Evolutionary conservation across 257 asterid genomes (phyloP), one percentile per base, ranked within the genome.

Genomic region (Petunia secreta): DNA sequence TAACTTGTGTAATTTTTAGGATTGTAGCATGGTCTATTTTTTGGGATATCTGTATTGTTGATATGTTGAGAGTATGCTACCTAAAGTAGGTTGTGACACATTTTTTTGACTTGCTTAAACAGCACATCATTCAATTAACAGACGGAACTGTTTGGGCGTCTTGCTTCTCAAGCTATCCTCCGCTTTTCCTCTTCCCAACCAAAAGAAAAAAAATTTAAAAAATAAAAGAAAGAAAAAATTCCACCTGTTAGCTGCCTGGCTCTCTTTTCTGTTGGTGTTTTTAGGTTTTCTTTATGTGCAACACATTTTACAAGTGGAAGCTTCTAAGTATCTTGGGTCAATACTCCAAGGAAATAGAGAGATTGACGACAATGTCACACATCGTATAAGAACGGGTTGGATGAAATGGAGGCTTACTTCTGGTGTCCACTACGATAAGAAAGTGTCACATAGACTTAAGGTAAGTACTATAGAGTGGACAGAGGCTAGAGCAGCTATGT

Each of bases 201-300:
- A 13, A 73, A 34, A 34, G 25, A 1, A 25, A 34, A 50, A 25
- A 34, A 50, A 54, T 73, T 11, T 6, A 11, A 73, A 48, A 34
- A 50, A 50, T 50, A 50, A 34, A 34, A 34, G 62, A 73, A 50
- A 50, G 46, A 50, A 48, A 73, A 50, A 48, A 73, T 50, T 1
- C n/a, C 58, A 25, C 77, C 60, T 10, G 25, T 71, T 9, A 6
- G 44, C 62, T 71, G 44, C 46, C 46, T 34, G 34, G 4, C 34
- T 50, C 34, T 1, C 2, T 50, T 73, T 73, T 60, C 62, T 73
- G 52, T 50, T 73, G 13, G 6, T 73, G 77, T 34, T 73, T 73
- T 34, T 50, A 9, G 48, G 13, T 11, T 11, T 50, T 69, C 41
- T 48, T 34, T 65, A 65, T 39, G 52, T 39, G 36, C 73, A 14